phyloP scores from a whole-genome alignment of 1,284 basidiomycete genomes.

The Ceraceosorus guamensis region DNA sequence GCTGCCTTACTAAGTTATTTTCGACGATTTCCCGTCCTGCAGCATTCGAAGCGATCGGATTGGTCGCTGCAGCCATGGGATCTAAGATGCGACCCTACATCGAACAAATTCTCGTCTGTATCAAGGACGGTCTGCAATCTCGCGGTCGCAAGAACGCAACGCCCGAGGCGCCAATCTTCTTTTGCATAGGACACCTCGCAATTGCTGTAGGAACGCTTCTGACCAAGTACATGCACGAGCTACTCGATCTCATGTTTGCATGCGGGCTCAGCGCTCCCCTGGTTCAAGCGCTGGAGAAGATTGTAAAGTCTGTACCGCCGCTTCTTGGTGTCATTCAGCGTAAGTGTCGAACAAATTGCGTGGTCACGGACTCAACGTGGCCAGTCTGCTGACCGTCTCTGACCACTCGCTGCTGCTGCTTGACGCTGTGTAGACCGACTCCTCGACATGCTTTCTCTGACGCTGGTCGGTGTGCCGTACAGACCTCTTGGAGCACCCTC shows the following conservation, averaged over 20 bases:
- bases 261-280: constrained; percentile 88
- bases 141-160: constrained; percentile 87
- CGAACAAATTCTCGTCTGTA: constrained; percentile 80
- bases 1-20: too few relatives aligned
- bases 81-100: constrained; percentile 94
- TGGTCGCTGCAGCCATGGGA: constrained; percentile 82
- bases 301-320: constrained; percentile 82
- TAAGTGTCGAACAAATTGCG: too few relatives aligned
- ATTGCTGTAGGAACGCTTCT: constrained; percentile 91
- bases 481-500: constrained; percentile 39
- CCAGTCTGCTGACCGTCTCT: too few relatives aligned
- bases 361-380: too few relatives aligned
- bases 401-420: too few relatives aligned
- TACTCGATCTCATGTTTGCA: constrained; percentile 92
- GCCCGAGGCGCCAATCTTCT: constrained; percentile 90
- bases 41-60: constrained; percentile 88
- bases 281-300: constrained; percentile 73
- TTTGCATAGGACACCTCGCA: constrained; percentile 94
- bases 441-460: constrained; percentile 37
- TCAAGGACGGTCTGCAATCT: constrained; percentile 78
- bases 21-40: not conserved
- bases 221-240: constrained; percentile 89
- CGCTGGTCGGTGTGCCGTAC: constrained; percentile 42
- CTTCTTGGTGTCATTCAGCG: constrained; percentile 84
- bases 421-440: constrained; percentile 49